Conservation (phyloP, 805 yeast species). For the Teunomyces kruisii region DNA sequence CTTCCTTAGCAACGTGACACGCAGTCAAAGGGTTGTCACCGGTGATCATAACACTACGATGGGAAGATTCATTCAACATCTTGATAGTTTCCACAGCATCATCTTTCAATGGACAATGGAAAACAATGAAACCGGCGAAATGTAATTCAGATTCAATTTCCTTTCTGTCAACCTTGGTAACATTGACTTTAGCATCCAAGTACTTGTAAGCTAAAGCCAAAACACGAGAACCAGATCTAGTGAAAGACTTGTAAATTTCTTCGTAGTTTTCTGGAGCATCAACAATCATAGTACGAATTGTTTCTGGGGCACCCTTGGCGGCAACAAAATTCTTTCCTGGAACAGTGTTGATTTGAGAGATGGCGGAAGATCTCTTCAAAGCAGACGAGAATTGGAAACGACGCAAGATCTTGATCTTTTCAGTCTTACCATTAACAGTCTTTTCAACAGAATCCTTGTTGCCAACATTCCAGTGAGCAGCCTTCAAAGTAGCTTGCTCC, state of each 20-base stretch:
- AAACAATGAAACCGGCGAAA: conserved; percentile 92
- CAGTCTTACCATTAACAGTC: conserved; percentile 24
- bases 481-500: conserved; percentile 94
- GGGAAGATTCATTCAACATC: conserved; percentile 93
- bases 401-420: conserved; percentile 72
- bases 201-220: conserved; percentile 89
- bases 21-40: conserved; percentile 99
- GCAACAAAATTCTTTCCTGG: conserved; percentile 63
- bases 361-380: conserved; percentile 89
- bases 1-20: conserved; percentile 94
- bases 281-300: conserved; percentile 73
- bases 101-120: conserved; percentile 93
- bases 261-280: conserved; percentile 79
- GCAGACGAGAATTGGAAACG: conserved; percentile 97
- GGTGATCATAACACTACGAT: conserved; percentile 95
- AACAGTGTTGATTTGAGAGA: conserved; percentile 55
- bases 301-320: conserved; percentile 98
- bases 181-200: conserved; percentile 51
- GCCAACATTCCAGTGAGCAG: conserved; percentile 82
- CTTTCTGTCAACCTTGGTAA: conserved; percentile 66
- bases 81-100: conserved; percentile 89
- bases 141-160: conserved; percentile 69
- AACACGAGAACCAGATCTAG: conserved; percentile 95
- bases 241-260: conserved; percentile 80
- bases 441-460: conserved; percentile 69